These are phyloP conservation scores for Mesembryanthemum crystallinum DNA, from an alignment of 148 eudicot species.

Conservation along the genomic window DNA sequence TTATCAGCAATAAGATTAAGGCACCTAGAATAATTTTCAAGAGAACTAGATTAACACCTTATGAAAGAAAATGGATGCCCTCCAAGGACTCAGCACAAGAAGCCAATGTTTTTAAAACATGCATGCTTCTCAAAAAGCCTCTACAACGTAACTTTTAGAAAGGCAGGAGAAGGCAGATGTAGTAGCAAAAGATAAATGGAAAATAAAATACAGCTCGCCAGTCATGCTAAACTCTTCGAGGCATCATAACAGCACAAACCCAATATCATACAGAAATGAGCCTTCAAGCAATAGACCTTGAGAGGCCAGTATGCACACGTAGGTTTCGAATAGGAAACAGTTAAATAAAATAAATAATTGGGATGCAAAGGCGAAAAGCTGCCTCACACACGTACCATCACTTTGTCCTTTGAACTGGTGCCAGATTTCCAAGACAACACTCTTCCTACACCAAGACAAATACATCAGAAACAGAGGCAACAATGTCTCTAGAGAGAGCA, in stretches of 20 bases:
- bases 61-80: too few species aligned
- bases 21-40: not conserved
- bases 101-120: not conserved
- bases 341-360: not conserved
- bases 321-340: not conserved
- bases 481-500: not conserved
- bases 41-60: not conserved
- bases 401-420: conserved; percentile 25
- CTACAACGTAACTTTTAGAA: too few species aligned
- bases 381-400: conserved; percentile 17
- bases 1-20: too few species aligned
- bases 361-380: not conserved
- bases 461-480: conserved; percentile 11
- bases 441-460: conserved; percentile 49
- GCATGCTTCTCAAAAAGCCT: not conserved
- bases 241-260: not conserved
- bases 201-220: too few species aligned
- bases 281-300: not conserved
- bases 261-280: too few species aligned
- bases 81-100: too few species aligned
- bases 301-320: not conserved
- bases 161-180: too few species aligned
- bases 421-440: conserved; percentile 56
- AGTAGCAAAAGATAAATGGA: too few species aligned
- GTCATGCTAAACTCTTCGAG: too few species aligned